Evolutionary conservation across 306 rosid genomes (phyloP).

Genomic region (Albizia julibrissin): DNA sequence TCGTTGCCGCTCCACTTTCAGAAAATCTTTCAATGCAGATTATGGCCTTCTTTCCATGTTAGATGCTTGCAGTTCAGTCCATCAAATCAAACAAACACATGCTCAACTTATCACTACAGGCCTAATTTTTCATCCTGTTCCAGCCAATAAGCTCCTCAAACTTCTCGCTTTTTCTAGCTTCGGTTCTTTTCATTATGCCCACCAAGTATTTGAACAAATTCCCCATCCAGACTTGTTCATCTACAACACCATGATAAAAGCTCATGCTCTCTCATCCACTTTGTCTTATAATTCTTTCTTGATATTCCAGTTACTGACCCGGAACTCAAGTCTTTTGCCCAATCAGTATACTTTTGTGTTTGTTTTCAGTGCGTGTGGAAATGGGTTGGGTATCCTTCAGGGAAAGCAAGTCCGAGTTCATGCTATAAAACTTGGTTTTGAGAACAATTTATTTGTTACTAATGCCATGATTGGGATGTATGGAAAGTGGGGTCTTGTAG

Average conservation of each 20-base stretch:
- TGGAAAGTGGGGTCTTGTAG: conserved; percentile 52
- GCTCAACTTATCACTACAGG: conserved; percentile 50
- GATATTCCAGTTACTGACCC: conserved; percentile 37
- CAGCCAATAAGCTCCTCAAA: conserved; percentile 49
- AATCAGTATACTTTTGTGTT: conserved; percentile 63
- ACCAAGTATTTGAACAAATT: conserved; percentile 57
- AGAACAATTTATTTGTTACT: conserved; percentile 57
- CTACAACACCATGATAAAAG: conserved; percentile 61
- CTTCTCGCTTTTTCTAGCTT: conserved; percentile 28
- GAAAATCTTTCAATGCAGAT: conserved; percentile 30
- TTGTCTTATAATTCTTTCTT: conserved; percentile 40
- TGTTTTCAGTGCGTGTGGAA: conserved; percentile 56
- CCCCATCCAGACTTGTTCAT: conserved; percentile 57
- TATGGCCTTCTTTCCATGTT: conserved; percentile 34
- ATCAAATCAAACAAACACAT: conserved; percentile 58
- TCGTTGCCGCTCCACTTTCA: conserved; percentile 39
- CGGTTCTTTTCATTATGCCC: conserved; percentile 51
- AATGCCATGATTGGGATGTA: conserved; percentile 66
- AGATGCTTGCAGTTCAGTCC: conserved; percentile 53
- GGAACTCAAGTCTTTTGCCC: conserved; percentile 31
- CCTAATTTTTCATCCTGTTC: conserved; percentile 41
- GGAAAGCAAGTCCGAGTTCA: conserved; percentile 59
- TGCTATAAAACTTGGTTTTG: conserved; percentile 56
- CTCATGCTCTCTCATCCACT: conserved; percentile 43
- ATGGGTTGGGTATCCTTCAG: conserved; percentile 46